These are phyloP conservation scores for Mimosa bimucronata DNA, from an alignment of 306 rosid genomes.

Conservation along the genomic window DNA sequence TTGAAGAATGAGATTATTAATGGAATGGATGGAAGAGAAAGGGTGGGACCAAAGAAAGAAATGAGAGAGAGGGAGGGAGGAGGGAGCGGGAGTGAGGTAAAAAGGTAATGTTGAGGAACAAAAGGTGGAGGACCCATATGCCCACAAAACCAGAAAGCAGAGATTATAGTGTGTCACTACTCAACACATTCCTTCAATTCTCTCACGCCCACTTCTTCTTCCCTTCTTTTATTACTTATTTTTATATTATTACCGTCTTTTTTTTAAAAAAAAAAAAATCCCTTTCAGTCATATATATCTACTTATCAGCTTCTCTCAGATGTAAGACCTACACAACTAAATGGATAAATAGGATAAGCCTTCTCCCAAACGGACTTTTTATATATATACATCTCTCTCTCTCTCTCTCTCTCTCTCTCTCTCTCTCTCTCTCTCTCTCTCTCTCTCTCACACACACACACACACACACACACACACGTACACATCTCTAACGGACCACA, in stretches of 20 bases:
- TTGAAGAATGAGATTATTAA: background rate
- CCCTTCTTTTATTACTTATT: conserved; percentile 3
- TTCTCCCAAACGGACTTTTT: conserved; percentile 41
- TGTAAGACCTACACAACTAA: conserved; percentile 39
- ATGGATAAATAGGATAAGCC: conserved; percentile 68
- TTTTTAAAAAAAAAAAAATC: background rate
- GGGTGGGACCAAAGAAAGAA: conserved; percentile 54
- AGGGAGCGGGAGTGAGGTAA: conserved; percentile 42
- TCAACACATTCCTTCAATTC: conserved; percentile 35
- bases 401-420: too few relatives aligned
- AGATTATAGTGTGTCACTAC: conserved; percentile 6
- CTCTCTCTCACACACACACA: background rate
- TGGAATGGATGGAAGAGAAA: conserved; percentile 33
- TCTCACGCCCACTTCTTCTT: conserved; percentile 59
- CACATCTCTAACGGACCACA: conserved; percentile 31
- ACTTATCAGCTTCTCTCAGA: conserved; percentile 42
- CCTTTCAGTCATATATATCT: conserved; percentile 35
- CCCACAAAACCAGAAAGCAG: conserved; percentile 41
- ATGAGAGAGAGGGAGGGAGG: background rate
- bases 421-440: too few relatives aligned
- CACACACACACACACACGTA: background rate
- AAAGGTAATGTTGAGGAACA: conserved; percentile 52
- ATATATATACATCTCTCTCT: conserved; percentile 19
- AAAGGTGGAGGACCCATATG: conserved; percentile 62
- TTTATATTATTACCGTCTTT: background rate